Evolutionary conservation across 2,329 filamentous ascomycete species (phyloP).

Genomic region (Paecilomyces formosus): DNA sequence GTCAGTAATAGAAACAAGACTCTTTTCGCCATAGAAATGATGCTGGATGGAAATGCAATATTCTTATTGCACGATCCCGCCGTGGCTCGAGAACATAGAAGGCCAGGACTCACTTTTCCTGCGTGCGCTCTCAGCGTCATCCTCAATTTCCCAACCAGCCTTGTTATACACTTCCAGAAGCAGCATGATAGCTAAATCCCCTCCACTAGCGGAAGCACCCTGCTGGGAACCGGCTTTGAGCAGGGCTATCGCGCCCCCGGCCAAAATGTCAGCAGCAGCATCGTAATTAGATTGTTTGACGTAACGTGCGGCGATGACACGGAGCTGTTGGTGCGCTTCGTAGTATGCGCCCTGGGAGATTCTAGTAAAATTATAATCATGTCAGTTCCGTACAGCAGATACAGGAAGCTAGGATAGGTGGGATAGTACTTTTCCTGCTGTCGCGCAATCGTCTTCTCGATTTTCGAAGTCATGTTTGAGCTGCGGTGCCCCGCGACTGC

Average conservation of each 20-base stretch:
- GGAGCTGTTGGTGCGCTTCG: slow-evolving; percentile 96
- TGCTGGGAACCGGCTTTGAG: slow-evolving; percentile 58
- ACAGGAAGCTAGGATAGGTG: not conserved
- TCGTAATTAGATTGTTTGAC: slow-evolving; percentile 79
- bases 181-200: slow-evolving; percentile 79
- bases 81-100: not conserved
- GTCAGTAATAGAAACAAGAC: not conserved
- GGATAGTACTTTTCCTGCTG: slow-evolving; percentile 65
- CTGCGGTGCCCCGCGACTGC: not conserved
- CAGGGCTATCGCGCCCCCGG: slow-evolving; percentile 73
- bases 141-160: slow-evolving; percentile 65
- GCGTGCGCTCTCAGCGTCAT: slow-evolving; percentile 52
- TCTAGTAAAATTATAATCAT: slow-evolving; percentile 37
- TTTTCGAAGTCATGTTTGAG: slow-evolving; percentile 36
- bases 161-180: slow-evolving; percentile 88
- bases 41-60: not conserved
- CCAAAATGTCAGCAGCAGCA: slow-evolving; percentile 80
- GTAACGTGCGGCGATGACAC: slow-evolving; percentile 89
- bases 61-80: not conserved
- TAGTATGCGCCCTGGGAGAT: slow-evolving; percentile 91
- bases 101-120: slow-evolving; percentile 39
- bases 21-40: not conserved
- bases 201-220: slow-evolving; percentile 87
- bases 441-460: slow-evolving; percentile 64
- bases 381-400: slow-evolving; percentile 9